Base-by-base conservation (phyloP, 495 filamentous ascomycete genomes). In the Aspergillus mulundensis region DNA sequence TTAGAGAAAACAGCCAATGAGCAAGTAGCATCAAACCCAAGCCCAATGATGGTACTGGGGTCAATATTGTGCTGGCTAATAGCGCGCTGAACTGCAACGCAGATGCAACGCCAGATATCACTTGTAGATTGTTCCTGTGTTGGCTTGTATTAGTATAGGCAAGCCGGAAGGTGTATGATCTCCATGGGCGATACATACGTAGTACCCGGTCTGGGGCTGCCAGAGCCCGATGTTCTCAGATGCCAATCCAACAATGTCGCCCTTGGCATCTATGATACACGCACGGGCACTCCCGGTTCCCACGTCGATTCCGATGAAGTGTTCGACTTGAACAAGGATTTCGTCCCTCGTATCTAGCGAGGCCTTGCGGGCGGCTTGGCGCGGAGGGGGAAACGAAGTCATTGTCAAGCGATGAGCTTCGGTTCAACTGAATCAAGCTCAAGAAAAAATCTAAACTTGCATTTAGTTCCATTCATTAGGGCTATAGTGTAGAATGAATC, bases 21-120 rank as follows among this genome's bases (percentile, higher is more conserved):
- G 78, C 94, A 98, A 12, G 94, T 98, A 10, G 94, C 94, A 68
- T 98, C 94, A 69, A 98, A 97, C 16, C 92, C 94, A 61, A 98
- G 88, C 40, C 94, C 94, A 40, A 85, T 84, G 58, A 98, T 84
- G 15, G 80, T 81, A 50, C 68, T 69, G 6, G 86, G 80, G 59
- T 88, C 83, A 65, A 96, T 84, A 62, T 84, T 86, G 51, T 94
- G 86, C 66, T 93, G 83, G 64, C 78, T 80, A 61, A 97, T 77
- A 28, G 89, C 89, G 32, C 84, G 80, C 55, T 88, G 85, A 28
- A 95, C 89, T 36, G 89, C 91, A 49, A 77, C 71, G 67, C 90
- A 94, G 66, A 98, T 94, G 66, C 88, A 87, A 46, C 82, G 79
- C 94, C 94, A 98, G 61, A 97, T 97, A 71, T 98, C 90, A 47